phyloP scores from a whole-genome alignment of 2,329 filamentous ascomycete species.

The Pseudopithomyces maydicus region DNA sequence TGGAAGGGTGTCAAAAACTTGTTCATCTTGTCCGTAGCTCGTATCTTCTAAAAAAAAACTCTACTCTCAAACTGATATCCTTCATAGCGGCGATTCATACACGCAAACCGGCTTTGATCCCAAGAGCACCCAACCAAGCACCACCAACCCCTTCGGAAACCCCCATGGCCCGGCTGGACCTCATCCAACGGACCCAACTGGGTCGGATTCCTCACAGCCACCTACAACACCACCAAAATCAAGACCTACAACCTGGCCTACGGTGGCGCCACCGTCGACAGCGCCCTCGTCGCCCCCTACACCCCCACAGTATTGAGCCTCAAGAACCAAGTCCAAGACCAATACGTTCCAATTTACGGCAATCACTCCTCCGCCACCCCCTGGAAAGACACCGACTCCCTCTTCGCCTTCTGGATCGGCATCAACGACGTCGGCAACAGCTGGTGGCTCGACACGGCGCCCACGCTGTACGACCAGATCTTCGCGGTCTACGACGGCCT shows the following conservation, averaged over 20 bases:
- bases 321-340: conserved; percentile 55
- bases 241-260: conserved; percentile 60
- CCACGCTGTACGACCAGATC: conserved; percentile 37
- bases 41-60: too few species aligned
- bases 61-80: conserved; percentile 5
- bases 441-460: conserved; percentile 49
- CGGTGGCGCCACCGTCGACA: conserved; percentile 51
- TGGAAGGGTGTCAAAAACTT: conserved; percentile 41
- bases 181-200: conserved; percentile 57
- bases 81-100: conserved; percentile 63
- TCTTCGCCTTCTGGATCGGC: conserved; percentile 61
- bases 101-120: conserved; percentile 64
- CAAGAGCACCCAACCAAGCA: conserved; percentile 56
- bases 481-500: conserved; percentile 45
- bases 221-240: conserved; percentile 48
- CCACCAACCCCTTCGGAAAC: conserved; percentile 65
- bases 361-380: conserved; percentile 36
- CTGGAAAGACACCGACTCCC: conserved; percentile 52
- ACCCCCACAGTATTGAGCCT: conserved; percentile 55
- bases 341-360: conserved; percentile 51
- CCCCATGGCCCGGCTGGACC: conserved; percentile 56
- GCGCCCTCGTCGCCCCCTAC: conserved; percentile 55
- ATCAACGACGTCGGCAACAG: conserved; percentile 62
- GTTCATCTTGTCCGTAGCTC: conserved; percentile 36
- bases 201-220: conserved; percentile 53